Evolutionary conservation across 2,329 filamentous ascomycete species (phyloP).

Genomic region (Cercospora nicotianae): DNA sequence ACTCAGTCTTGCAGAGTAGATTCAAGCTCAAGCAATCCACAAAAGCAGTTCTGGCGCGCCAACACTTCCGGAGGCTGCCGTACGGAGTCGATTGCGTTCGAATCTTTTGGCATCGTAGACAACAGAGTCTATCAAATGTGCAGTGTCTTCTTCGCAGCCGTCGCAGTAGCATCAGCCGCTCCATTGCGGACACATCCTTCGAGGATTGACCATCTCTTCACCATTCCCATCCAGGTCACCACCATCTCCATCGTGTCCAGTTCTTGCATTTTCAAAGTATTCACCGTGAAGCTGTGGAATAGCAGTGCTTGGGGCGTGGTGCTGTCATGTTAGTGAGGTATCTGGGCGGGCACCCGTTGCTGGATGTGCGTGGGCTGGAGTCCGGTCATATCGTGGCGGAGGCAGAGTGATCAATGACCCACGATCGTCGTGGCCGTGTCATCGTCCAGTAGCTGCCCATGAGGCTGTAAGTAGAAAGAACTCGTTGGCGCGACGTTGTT

Average conservation of each 20-base stretch:
- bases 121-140: constrained; percentile 7
- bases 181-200: background rate
- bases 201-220: background rate
- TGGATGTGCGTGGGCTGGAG: background rate
- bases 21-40: background rate
- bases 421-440: background rate
- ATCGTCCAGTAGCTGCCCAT: background rate
- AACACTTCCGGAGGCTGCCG: constrained; percentile 18
- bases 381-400: background rate
- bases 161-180: background rate
- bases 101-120: background rate
- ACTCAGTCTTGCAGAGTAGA: background rate
- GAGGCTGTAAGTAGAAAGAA: background rate
- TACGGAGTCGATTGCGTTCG: background rate
- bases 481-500: background rate
- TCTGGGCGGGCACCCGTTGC: background rate
- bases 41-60: background rate
- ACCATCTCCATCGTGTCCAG: background rate
- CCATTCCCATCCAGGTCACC: background rate
- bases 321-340: background rate
- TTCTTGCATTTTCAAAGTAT: background rate
- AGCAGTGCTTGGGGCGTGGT: background rate
- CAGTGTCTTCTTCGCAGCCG: constrained; percentile 7
- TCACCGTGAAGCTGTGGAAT: background rate
- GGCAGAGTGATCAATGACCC: background rate